Evolutionary conservation across 1,284 basidiomycete species (phyloP).

Genomic region (Trichosporon inkin): DNA sequence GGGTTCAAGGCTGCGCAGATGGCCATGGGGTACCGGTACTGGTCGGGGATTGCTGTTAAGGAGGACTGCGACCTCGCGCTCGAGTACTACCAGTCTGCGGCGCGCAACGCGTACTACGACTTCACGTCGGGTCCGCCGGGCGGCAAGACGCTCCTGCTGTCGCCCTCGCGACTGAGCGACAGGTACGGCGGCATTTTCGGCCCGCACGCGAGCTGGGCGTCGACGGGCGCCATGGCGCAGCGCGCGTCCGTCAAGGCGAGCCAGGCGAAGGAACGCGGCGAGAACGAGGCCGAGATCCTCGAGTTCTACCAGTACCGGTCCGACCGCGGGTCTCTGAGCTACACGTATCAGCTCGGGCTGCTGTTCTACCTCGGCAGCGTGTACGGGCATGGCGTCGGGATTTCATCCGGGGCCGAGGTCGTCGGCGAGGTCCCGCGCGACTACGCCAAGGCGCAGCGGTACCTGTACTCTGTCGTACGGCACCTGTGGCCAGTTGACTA

Average conservation of each 20-base stretch:
- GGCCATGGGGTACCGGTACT: conserved; percentile 90
- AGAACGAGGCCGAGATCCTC: conserved; percentile 85
- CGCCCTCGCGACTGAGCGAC: conserved; percentile 80
- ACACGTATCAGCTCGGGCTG: conserved; percentile 79
- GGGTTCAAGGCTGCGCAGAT: conserved; percentile 83
- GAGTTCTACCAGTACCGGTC: conserved; percentile 94
- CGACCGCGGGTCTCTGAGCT: conserved; percentile 77
- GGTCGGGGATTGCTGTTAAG: conserved; percentile 85
- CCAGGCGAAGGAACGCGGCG: conserved; percentile 71
- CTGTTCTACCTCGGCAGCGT: conserved; percentile 93
- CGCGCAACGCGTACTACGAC: conserved; percentile 71
- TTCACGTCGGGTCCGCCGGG: conserved; percentile 86
- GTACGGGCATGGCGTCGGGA: conserved; percentile 51
- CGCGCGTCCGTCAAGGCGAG: conserved; percentile 78
- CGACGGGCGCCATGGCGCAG: conserved; percentile 65
- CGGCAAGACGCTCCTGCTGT: conserved; percentile 77
- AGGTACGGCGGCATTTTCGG: conserved; percentile 87
- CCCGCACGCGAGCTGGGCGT: conserved; percentile 65
- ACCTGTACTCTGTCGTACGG: conserved; percentile 76
- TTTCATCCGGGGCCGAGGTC: conserved; percentile 79
- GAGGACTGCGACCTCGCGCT: conserved; percentile 78
- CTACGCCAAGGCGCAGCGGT: conserved; percentile 67
- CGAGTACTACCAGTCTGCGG: conserved; percentile 80
- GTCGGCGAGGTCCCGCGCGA: conserved; percentile 74
- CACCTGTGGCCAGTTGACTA: conserved; percentile 73